A percentile compares a stretch with the other conserved stretches of the same genome.
Evolutionary conservation across 2,329 filamentous ascomycete genomes (phyloP).

Genomic region (Apiospora marii): DNA sequence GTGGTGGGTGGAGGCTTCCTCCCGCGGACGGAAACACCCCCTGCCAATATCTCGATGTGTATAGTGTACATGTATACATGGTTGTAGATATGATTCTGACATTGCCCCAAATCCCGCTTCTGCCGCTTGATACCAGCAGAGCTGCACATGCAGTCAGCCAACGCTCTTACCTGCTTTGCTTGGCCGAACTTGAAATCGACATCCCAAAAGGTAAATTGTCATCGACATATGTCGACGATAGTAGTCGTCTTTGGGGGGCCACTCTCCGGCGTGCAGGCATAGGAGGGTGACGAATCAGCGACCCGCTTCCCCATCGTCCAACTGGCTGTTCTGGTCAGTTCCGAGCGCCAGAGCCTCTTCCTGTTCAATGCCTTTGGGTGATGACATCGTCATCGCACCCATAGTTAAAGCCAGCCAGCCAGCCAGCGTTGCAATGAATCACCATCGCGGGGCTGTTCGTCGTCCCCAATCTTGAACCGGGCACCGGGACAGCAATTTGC

Average conservation of each 20-base stretch:
- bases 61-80: background rate
- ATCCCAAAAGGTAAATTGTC: constrained; percentile 7
- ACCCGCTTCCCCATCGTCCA: constrained; percentile 18
- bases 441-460: constrained; percentile 14
- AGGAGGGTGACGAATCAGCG: constrained; percentile 19
- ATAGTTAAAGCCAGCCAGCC: background rate
- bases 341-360: constrained; percentile 13
- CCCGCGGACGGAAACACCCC: background rate
- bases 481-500: background rate
- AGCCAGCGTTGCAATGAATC: constrained; percentile 10
- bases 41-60: constrained; percentile 16
- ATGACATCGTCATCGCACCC: constrained; percentile 17
- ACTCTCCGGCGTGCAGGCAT: background rate
- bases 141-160: background rate
- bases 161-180: background rate
- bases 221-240: constrained; percentile 12
- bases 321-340: constrained; percentile 5
- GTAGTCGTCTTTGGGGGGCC: background rate
- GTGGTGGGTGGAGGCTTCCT: background rate
- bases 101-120: constrained; percentile 15
- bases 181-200: background rate
- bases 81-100: constrained; percentile 10
- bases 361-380: constrained; percentile 16
- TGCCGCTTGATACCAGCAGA: constrained; percentile 11
- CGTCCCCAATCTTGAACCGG: background rate